Evolutionary conservation across 139 green algal species (phyloP), one percentile per base, ranked within the genome.

Genomic region (Spirogloea muscicola): DNA sequence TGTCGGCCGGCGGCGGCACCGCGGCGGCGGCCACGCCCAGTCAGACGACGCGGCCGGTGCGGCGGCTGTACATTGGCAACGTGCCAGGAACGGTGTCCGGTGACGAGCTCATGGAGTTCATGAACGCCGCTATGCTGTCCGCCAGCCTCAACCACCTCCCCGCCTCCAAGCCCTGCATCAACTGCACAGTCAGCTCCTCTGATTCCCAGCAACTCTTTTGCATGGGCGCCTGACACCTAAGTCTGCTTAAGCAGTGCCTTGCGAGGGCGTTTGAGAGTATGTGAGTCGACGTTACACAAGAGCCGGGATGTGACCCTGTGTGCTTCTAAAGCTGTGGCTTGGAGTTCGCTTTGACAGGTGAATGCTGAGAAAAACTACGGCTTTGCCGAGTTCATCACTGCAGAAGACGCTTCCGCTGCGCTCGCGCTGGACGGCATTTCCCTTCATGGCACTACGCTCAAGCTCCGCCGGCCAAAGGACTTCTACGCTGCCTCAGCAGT

Each of bases 381-480:
- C 3, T 82, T 82, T 61, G 66, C 67, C 6, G 74, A 82, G 39
- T 82, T 82, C n/a, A 38, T 76, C 46, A 80, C 51, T 10, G 51
- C 52, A 0, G 74, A 82, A 49, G 74, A 82, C 42, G 74, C 74
- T 46, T 40, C 68, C 29, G 31, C 68, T 29, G 74, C 52, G 18
- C 43, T 80, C 18, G 25, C n/a, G 29, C 58, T 82, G 13, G 74
- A 82, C 38, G 74, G 74, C 34, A 58, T 82, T 29, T 27, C 37
- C 25, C 39, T 79, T 9, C 46, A 82, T 69, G 74, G 74, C 38
- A 74, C 33, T 13, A 58, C 25, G 13, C 60, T 82, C 18, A 81
- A 81, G 33, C 70, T 82, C 40, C 40, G 74, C 18, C 74, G 74
- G n/a, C 74, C 74, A 18, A 80, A 80, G 43, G 74, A 82, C 49